A percentile compares a stretch with the other conserved stretches of the same genome.
Evolutionary conservation across 164 flowering plant genomes (phyloP).

Genomic region (Houttuynia cordata): DNA sequence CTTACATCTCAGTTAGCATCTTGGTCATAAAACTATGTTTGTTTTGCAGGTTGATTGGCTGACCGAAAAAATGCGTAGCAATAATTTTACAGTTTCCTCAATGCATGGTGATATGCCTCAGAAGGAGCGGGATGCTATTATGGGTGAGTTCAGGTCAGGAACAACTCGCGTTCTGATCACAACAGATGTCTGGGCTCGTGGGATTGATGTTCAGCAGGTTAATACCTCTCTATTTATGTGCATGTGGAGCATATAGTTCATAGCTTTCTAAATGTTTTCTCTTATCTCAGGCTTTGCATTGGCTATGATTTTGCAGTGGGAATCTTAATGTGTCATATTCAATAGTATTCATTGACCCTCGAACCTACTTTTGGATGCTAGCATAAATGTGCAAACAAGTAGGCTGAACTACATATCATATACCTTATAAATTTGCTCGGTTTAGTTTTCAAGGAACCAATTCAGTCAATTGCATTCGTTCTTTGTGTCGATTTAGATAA

Average conservation of each 20-base stretch:
- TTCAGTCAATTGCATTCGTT: no score
- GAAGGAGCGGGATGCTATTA: constrained; percentile 88
- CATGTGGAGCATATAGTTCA: background rate
- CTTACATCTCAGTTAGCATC: no score
- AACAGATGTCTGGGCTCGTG: constrained; percentile 97
- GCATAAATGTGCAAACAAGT: no score
- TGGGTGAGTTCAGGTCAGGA: constrained; percentile 69
- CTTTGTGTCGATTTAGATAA: no score
- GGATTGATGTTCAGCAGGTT: constrained; percentile 95
- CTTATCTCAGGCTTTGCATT: background rate
- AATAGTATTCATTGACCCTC: no score
- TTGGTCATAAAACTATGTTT: background rate
- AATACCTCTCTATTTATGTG: constrained; percentile 13
- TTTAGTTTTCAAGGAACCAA: no score
- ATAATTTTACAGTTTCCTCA: constrained; percentile 52
- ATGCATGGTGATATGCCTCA: constrained; percentile 99
- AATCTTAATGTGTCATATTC: background rate
- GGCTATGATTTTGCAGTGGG: background rate
- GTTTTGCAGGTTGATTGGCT: constrained; percentile 14
- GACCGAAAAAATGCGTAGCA: constrained; percentile 15
- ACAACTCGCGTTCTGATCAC: constrained; percentile 86
- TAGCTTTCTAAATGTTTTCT: no score
- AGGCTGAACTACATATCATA: no score
- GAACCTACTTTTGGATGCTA: no score
- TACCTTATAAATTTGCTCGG: no score